A percentile compares a stretch with the other conserved stretches of the same genome.
phyloP scores from a whole-genome alignment of 371 early-diverging fungal genomes.

The Dentiscutata heterogama region DNA sequence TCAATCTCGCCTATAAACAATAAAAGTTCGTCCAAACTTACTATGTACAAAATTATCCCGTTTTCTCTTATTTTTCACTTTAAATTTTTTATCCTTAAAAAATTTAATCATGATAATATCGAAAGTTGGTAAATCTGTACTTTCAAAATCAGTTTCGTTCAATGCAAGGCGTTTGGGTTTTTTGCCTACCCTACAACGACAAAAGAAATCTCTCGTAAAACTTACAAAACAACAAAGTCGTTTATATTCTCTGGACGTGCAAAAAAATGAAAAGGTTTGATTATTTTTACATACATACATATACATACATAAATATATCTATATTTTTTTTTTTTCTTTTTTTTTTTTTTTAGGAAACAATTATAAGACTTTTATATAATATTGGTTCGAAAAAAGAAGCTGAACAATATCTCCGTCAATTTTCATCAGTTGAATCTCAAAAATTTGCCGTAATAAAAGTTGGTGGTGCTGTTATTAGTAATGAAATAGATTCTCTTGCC shows the following conservation, averaged over 20 bases:
- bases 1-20: too few species aligned
- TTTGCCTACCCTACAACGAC: background rate
- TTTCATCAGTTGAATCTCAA: constrained; percentile 96
- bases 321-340: background rate
- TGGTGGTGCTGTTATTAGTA: constrained; percentile 96
- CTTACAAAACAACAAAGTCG: background rate
- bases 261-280: constrained; percentile 36
- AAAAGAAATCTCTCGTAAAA: too few species aligned
- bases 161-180: constrained; percentile 8
- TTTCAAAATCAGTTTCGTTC: background rate
- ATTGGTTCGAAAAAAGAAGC: constrained; percentile 98
- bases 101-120: constrained; percentile 41
- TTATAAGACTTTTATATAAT: constrained; percentile 96
- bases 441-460: constrained; percentile 99
- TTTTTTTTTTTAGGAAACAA: constrained; percentile 77
- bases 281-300: too few species aligned
- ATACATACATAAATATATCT: too few species aligned
- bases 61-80: background rate
- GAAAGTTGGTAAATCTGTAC: background rate
- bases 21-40: too few species aligned
- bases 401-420: constrained; percentile 96
- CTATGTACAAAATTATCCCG: background rate
- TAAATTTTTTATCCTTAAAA: background rate
- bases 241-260: constrained; percentile 14
- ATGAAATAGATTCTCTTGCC: constrained; percentile 94